Base-by-base conservation (phyloP, 1,284 basidiomycete species). In the Rhizoctonia solani region DNA sequence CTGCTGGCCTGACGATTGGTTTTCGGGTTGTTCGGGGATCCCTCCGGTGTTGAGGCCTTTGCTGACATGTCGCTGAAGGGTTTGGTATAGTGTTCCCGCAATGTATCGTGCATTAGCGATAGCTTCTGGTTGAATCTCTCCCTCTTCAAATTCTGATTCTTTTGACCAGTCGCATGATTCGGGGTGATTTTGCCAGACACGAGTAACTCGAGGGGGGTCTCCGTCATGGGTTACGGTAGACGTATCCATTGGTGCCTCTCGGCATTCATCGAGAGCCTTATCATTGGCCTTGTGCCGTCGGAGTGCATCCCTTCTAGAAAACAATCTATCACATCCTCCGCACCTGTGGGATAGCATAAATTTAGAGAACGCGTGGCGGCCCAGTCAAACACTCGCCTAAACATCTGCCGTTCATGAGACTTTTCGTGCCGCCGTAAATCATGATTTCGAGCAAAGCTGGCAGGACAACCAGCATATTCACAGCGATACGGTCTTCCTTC, bases 301-400 rank as follows among this genome's bases (percentile, higher is more conserved):
- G 74, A 90, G 86, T 5, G 89, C 89, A 74, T 91, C 89, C 34
- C 87, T 80, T 32, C 87, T 79, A 2, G 87, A 88, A 74, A 91
- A 91, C 27, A 86, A 77, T 75, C 88, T 88, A 42, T 81, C 81
- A 73, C 88, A 90, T 1, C 86, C 87, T 39, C 78, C 79, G 72
- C 89, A 91, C 71, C 85, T 83, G 83, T 84, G 37, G n/a, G 3
- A 32, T 50, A 19, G 49, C 6, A 16, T 14, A 29, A 50, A 50
- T 11, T 1, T 30, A 4, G 8, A 6, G 23, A 13, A 8, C n/a
- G 4, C 9, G n/a, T 34, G 32, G 37, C 23, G n/a, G 46, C 23
- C 4, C 14, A 11, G 29, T 29, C 1, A 25, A 13, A 1, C 34
- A 14, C 58, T n/a, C 19, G 50, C 58, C 58, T 49, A 34, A 61